Evolutionary conservation across 768 basidiomycete genomes (phyloP).

Genomic region (Boletus vinaceobasis): DNA sequence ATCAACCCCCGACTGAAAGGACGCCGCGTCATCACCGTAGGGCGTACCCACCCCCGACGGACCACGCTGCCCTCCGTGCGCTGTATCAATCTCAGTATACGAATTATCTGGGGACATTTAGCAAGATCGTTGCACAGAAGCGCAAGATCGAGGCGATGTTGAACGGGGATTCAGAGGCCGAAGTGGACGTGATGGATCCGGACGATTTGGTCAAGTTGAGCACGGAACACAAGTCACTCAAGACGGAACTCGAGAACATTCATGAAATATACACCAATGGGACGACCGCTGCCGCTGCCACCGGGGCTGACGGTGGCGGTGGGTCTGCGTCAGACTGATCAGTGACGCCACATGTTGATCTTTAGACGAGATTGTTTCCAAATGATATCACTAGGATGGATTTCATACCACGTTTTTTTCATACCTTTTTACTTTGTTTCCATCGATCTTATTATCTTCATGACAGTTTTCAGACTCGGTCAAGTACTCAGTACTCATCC

Average conservation of each 20-base stretch:
- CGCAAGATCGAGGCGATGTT: conserved; percentile 52
- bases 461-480: background rate
- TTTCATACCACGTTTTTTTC: background rate
- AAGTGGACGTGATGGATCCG: conserved; percentile 49
- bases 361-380: background rate
- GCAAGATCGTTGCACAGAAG: conserved; percentile 48
- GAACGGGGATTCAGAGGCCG: conserved; percentile 52
- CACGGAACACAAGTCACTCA: conserved; percentile 42
- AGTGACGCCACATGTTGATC: background rate
- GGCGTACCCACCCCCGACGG: conserved; percentile 38
- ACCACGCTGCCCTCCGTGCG: conserved; percentile 49
- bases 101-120: conserved; percentile 47
- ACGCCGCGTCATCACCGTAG: conserved; percentile 23
- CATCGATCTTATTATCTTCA: background rate
- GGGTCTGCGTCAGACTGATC: conserved; percentile 14
- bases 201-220: conserved; percentile 50
- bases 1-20: conserved; percentile 15
- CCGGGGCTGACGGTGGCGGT: background rate
- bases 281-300: background rate
- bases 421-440: background rate
- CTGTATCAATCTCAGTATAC: conserved; percentile 52
- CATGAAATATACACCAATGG: conserved; percentile 35
- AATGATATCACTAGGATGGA: background rate
- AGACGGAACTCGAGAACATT: conserved; percentile 55
- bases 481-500: no score